Evolutionary conservation across 2,329 filamentous ascomycete species (phyloP), one percentile per base, ranked within the genome.

Genomic region (Botrytis aclada): DNA sequence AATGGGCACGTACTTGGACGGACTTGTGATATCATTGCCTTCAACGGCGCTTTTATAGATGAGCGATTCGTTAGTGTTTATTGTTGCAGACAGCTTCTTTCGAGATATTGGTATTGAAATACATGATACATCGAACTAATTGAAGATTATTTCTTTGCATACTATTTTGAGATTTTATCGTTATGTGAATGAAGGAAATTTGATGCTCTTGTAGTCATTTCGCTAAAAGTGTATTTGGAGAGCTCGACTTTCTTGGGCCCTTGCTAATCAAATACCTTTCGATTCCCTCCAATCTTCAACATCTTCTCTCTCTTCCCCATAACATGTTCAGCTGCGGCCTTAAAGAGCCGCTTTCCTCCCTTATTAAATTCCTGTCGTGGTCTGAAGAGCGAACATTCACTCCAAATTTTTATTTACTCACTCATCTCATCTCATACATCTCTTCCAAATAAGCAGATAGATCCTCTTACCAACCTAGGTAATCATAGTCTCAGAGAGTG

Each of bases 11-110:
- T 56, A 56, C 51, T 56, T 56, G 51, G 51, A 72, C 56, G 70
- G 47, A 56, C 47, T 67, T 70, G 34, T 58, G 41, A 64, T 62
- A 72, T 70, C 47, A 70, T 32, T 63, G 71, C 58, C 71, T 72
- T 72, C 71, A 72, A 72, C 71, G 71, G 71, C 71, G 51, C 71
- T 72, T 58, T 56, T 69, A 72, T 72, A 72, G 56, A 70, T 69
- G 45, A 54, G 54, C 45, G 32, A 60, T 56, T 56, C 51, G n/a
- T 56, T 32, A 29, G 60, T 39, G 41, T 45, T 39, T 32, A 14
- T 45, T 25, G 32, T 72, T 56, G 51, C 51, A n/a, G 51, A 29
- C n/a, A 29, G 16, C n/a, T 39, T 63, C 63, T 45, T 56, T 51
- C 6, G 29, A n/a, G 14, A 51, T 47, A 29, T 56, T 69, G 16